phyloP scores from a whole-genome alignment of 371 early-diverging fungal species.

The Rhizopus stolonifer region DNA sequence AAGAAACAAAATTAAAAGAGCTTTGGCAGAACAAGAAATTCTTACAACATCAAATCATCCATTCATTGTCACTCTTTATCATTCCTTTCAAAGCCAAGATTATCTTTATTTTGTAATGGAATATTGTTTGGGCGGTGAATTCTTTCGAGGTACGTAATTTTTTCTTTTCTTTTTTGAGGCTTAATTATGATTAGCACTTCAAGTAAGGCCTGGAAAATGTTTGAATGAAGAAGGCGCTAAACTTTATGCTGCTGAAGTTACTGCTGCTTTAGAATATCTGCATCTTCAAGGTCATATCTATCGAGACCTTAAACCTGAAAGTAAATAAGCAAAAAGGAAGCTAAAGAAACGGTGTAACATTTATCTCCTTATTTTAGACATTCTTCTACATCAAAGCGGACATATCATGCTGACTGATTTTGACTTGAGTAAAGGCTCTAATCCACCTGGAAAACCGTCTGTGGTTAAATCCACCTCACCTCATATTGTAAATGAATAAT shows the following conservation, averaged over 20 bases:
- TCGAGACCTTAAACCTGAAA: slow-evolving; percentile 99
- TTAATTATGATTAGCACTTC: slow-evolving; percentile 59
- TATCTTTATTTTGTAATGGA: slow-evolving; percentile 98
- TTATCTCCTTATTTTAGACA: slow-evolving; percentile 55
- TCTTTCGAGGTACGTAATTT: slow-evolving; percentile 73
- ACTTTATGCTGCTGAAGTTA: slow-evolving; percentile 98
- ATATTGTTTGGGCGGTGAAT: slow-evolving; percentile 98
- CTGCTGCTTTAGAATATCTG: slow-evolving; percentile 91
- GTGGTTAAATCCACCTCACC: slow-evolving; percentile 65
- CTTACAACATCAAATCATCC: slow-evolving; percentile 93
- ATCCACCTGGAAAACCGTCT: slow-evolving; percentile 68
- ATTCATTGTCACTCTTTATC: slow-evolving; percentile 96
- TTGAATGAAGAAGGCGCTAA: slow-evolving; percentile 85
- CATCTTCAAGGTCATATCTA: slow-evolving; percentile 97
- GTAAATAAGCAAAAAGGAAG: slow-evolving; percentile 44
- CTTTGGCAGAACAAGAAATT: slow-evolving; percentile 95
- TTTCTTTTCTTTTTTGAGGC: background rate
- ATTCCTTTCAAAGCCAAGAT: slow-evolving; percentile 94
- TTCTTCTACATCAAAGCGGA: slow-evolving; percentile 86
- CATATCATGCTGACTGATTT: slow-evolving; percentile 96
- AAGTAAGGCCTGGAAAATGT: slow-evolving; percentile 82
- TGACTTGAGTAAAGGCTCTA: slow-evolving; percentile 87
- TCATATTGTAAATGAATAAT: slow-evolving; percentile 37
- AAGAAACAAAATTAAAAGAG: slow-evolving; percentile 94
- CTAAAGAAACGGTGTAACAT: background rate